Percentiles rank a stretch among this genome's conserved stretches.
Evolutionary conservation across 1,284 basidiomycete genomes (phyloP).

Genomic region (Jaminaea rosea): DNA sequence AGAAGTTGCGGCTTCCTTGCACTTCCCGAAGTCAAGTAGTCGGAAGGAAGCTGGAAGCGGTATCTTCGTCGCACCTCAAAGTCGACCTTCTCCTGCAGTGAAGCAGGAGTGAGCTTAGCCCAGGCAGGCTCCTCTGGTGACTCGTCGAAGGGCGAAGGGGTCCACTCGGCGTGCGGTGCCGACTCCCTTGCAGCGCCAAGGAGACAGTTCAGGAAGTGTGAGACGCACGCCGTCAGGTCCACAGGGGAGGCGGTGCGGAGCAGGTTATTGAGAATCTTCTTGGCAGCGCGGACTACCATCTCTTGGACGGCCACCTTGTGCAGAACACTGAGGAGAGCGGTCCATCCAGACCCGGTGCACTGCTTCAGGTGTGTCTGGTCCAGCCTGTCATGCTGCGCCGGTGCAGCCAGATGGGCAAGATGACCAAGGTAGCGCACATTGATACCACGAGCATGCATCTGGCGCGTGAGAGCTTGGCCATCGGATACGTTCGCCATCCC

Average conservation of each 20-base stretch:
- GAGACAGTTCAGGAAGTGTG: conserved; percentile 58
- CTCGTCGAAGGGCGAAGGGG: conserved; percentile 20
- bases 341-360: conserved; percentile 36
- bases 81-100: conserved; percentile 49
- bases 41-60: conserved; percentile 51
- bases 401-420: conserved; percentile 46
- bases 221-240: conserved; percentile 32
- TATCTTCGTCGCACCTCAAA: conserved; percentile 51
- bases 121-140: conserved; percentile 37
- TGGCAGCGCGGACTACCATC: conserved; percentile 55
- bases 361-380: conserved; percentile 32
- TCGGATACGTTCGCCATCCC: conserved; percentile 51
- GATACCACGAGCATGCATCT: conserved; percentile 55
- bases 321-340: conserved; percentile 38
- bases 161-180: conserved; percentile 46
- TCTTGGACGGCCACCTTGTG: conserved; percentile 51
- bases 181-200: conserved; percentile 51
- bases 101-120: conserved; percentile 51
- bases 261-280: conserved; percentile 52
- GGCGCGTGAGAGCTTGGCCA: conserved; percentile 51
- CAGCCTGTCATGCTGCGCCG: conserved; percentile 48
- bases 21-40: conserved; percentile 47
- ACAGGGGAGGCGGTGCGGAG: conserved; percentile 20
- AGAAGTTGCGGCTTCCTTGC: conserved; percentile 50
- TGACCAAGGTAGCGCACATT: conserved; percentile 57